Base-by-base conservation (phyloP, 129 eudicot species). In the Rutidosis leptorrhynchoides region DNA sequence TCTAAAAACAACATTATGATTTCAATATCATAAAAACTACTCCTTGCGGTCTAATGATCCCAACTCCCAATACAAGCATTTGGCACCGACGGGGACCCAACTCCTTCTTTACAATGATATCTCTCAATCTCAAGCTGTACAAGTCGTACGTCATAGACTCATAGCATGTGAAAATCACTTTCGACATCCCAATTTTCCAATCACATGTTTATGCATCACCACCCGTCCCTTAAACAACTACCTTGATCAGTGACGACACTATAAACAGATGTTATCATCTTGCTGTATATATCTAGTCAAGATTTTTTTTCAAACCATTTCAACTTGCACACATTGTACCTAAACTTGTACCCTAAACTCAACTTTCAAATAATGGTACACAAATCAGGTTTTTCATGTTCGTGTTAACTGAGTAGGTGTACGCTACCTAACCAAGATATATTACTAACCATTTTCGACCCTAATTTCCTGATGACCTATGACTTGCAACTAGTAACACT, bases 331-430 rank as follows among this genome's bases (percentile, higher is more conserved):
- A 66, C 33, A 22, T 65, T 45, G 62, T 68, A 58, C 10, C 11
- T 22, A 46, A 33, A 67, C 56, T 67, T 30, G 79, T 67, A 75
- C 69, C 45, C 69, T 58, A 12, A 6, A 46, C 62, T 56, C 40
- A 62, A 72, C 45, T 62, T 64, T 35, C 71, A 64, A 25, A n/a
- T n/a, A n/a, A n/a, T n/a, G n/a, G n/a, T n/a, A n/a, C n/a, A n/a
- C n/a, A n/a, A n/a, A n/a, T n/a, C n/a, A n/a, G n/a, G n/a, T n/a
- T n/a, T n/a, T n/a, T n/a, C n/a, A n/a, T n/a, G n/a, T n/a, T n/a
- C n/a, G n/a, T n/a, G n/a, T n/a, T n/a, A n/a, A n/a, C n/a, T n/a
- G n/a, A n/a, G n/a, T n/a, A n/a, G n/a, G n/a, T n/a, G n/a, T n/a
- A n/a, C n/a, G n/a, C n/a, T n/a, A n/a, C n/a, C n/a, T n/a, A n/a